Evolutionary conservation across 305 asterid genomes (phyloP), one percentile per base, ranked within the genome.

Genomic region (Fraxinus latifolia): DNA sequence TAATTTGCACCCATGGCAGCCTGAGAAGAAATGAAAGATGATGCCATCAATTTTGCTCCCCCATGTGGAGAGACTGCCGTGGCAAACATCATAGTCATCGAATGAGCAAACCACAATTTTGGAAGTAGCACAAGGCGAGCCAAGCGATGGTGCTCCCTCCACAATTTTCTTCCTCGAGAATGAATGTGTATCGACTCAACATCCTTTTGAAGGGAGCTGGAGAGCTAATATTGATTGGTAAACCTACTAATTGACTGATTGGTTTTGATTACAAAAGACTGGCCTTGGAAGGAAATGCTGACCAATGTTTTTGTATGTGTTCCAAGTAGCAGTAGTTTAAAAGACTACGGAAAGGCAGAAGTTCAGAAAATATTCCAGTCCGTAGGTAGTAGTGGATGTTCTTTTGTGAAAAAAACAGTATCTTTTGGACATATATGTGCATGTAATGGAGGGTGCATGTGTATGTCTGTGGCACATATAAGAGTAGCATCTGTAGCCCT

Each of bases 1-100:
- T 80, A 93, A 90, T 91, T 89, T 93, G 89, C 92, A 89, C 87
- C 86, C 89, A 79, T 91, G 99, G 98, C 95, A 94, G 95, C 94
- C 96, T 91, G 97, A 95, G 92, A 94, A 95, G 95, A 93, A 93
- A 86, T 93, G 95, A 93, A 33, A 72, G 81, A 55, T 29, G 87
- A 79, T 37, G 70, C 75, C 37, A 47, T 71, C 65, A 72, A 36
- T 67, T 47, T 5, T 55, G 31, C 71, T 55, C 23, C 42, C 44
- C 19, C 76, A 75, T 31, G 25, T 17, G 15, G 79, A 67, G 73
- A 79, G 75, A 33, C 17, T 27, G 53, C 72, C 7, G 7, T 23
- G 42, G 75, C 44, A 70, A 39, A 14, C 29, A 27, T 33, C 42
- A 27, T 50, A 50, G 15, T 31, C 71, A 55, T 68, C 36, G 79